A percentile compares a stretch with the other conserved stretches of the same genome.
phyloP scores from a whole-genome alignment of 2,329 filamentous ascomycete species.

The Phialophora expanda region DNA sequence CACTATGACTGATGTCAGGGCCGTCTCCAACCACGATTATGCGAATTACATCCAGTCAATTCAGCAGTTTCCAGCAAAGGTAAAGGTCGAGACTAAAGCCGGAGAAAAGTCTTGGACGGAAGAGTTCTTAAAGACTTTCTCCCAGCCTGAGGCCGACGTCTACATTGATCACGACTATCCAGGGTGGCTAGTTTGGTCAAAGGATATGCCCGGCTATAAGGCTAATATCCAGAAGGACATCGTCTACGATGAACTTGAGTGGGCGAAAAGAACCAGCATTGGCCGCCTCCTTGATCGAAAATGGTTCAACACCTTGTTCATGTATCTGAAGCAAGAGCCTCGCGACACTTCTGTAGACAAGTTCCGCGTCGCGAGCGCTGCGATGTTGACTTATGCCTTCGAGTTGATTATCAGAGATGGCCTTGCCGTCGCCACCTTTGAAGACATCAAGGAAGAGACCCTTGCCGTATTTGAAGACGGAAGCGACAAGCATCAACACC shows the following conservation, averaged over 20 bases:
- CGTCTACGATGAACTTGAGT: constrained; percentile 82
- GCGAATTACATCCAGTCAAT: constrained; percentile 83
- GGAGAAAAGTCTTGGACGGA: constrained; percentile 79
- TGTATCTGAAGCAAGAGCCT: constrained; percentile 94
- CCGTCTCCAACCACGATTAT: constrained; percentile 84
- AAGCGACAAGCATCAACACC: constrained; percentile 95
- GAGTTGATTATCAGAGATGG: constrained; percentile 81
- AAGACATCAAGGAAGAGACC: constrained; percentile 84
- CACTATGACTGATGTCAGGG: constrained; percentile 83
- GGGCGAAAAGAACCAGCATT: constrained; percentile 74
- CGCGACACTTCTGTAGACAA: constrained; percentile 80
- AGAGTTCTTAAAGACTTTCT: constrained; percentile 78
- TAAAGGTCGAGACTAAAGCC: constrained; percentile 73
- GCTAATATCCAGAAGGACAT: constrained; percentile 70
- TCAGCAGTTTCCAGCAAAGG: constrained; percentile 76
- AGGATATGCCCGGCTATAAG: constrained; percentile 79
- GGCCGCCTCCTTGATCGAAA: constrained; percentile 77
- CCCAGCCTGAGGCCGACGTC: constrained; percentile 77
- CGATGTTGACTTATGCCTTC: constrained; percentile 86
- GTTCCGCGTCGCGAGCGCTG: constrained; percentile 86
- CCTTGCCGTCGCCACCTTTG: constrained; percentile 76
- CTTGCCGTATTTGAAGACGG: constrained; percentile 84
- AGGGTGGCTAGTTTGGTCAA: constrained; percentile 95
- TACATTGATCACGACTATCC: constrained; percentile 91
- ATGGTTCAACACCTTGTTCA: constrained; percentile 88